These are phyloP conservation scores for Stagonosporopsis rhizophila DNA, from an alignment of 2,329 filamentous ascomycete species.

Conservation along the genomic window DNA sequence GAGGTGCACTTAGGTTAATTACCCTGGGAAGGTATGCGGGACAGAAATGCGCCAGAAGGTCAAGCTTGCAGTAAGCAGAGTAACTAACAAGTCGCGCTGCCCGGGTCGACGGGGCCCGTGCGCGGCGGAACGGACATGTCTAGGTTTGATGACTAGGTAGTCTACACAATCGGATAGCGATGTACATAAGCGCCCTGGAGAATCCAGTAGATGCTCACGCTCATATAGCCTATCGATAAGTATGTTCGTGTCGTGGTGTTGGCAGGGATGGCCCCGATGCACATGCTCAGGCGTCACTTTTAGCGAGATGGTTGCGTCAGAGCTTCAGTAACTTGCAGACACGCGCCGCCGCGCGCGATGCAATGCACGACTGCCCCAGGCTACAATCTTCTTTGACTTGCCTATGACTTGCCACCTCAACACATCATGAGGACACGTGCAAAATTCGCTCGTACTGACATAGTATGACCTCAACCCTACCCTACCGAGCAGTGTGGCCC, in stretches of 20 bases:
- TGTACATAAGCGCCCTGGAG: no score
- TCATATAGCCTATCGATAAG: conserved; percentile 10
- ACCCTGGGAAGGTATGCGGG: no score
- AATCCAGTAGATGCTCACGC: no score
- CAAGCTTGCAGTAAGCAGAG: no score
- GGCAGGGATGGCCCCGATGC: conserved; percentile 7
- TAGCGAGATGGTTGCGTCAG: conserved; percentile 40
- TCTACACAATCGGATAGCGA: no score
- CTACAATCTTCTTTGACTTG: conserved; percentile 23
- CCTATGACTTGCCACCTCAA: conserved; percentile 4
- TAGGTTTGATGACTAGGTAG: no score
- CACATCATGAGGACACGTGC: conserved; percentile 20
- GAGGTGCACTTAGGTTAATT: no score
- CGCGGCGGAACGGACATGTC: conserved; percentile 1
- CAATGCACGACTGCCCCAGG: conserved; percentile 23
- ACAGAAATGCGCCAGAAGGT: no score
- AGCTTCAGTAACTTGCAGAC: conserved; percentile 29
- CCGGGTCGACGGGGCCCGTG: neutral
- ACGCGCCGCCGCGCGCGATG: conserved; percentile 8
- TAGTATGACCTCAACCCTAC: conserved; percentile 22
- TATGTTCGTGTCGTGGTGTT: neutral
- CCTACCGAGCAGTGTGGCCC: neutral
- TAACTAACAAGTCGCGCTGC: no score
- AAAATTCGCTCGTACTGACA: conserved; percentile 7
- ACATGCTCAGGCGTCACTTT: conserved; percentile 28